A percentile compares a stretch with the other conserved stretches of the same genome.
Conservation (phyloP, 306 rosid genomes). For the Dryas drummondii region DNA sequence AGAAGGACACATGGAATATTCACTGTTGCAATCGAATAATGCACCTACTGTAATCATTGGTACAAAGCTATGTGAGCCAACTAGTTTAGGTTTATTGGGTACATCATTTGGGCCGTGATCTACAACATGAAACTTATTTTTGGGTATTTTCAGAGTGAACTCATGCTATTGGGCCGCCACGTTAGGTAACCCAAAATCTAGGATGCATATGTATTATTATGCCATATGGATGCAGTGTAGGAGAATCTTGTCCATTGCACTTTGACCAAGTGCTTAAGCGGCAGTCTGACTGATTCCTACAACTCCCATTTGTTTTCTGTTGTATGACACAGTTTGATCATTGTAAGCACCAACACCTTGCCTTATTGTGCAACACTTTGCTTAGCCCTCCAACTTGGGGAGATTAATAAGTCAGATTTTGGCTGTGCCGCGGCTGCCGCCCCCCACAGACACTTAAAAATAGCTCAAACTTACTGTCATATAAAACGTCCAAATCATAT, state of each 20-base stretch:
- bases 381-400: not conserved
- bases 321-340: not conserved
- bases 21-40: not conserved
- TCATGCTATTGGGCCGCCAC: no score
- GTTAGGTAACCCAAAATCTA: no score
- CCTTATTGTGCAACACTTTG: slow-evolving; percentile 9
- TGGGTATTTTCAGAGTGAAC: no score
- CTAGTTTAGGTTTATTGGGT: no score
- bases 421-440: not conserved
- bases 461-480: not conserved
- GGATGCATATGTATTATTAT: not conserved
- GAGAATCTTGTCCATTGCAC: not conserved
- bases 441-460: slow-evolving; percentile 2
- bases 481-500: slow-evolving; percentile 9
- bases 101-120: no score
- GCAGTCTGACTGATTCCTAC: slow-evolving; percentile 13
- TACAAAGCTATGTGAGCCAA: no score
- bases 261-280: slow-evolving; percentile 2
- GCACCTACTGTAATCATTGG: no score
- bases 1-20: not conserved
- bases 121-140: no score
- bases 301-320: not conserved
- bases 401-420: not conserved
- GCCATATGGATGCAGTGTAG: slow-evolving; percentile 5
- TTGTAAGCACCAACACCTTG: slow-evolving; percentile 14